Evolutionary conservation across 169 alveolate species (phyloP).

Genomic region (Eimeria falciformis): DNA sequence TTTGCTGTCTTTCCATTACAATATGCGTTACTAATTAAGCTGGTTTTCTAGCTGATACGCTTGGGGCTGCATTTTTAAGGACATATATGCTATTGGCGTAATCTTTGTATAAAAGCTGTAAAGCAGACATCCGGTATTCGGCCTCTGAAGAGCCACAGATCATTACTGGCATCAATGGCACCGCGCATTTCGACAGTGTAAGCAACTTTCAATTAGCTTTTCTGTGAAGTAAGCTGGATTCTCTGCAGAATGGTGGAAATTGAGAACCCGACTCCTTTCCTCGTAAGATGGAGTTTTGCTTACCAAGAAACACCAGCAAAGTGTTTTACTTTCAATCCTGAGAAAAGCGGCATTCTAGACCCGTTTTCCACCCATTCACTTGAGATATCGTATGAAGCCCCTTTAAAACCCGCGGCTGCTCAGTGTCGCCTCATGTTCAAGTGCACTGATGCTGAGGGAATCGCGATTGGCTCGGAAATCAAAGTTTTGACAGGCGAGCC

Average conservation of each 20-base stretch:
- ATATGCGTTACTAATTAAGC: too few species aligned
- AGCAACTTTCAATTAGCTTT: too few species aligned
- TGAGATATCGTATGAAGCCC: slow-evolving; percentile 30
- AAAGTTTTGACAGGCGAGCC: slow-evolving; percentile 47
- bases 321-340: slow-evolving; percentile 43
- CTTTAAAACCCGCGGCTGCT: slow-evolving; percentile 43
- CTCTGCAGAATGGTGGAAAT: slow-evolving; percentile 6
- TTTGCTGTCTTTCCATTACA: too few species aligned
- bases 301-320: slow-evolving; percentile 18
- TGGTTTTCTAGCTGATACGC: too few species aligned
- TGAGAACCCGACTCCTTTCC: slow-evolving; percentile 59
- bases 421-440: slow-evolving; percentile 60
- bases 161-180: background rate
- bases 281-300: slow-evolving; percentile 55
- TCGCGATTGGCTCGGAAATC: slow-evolving; percentile 30
- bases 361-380: slow-evolving; percentile 58
- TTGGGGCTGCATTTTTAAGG: too few species aligned
- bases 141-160: too few species aligned
- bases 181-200: background rate
- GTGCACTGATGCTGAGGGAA: slow-evolving; percentile 62
- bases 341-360: slow-evolving; percentile 42
- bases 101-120: too few species aligned
- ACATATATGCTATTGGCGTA: too few species aligned
- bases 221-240: background rate
- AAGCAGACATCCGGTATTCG: too few species aligned